Base-by-base conservation (phyloP, 75 land plant genomes). In the Pseudotsuga menziesii region DNA sequence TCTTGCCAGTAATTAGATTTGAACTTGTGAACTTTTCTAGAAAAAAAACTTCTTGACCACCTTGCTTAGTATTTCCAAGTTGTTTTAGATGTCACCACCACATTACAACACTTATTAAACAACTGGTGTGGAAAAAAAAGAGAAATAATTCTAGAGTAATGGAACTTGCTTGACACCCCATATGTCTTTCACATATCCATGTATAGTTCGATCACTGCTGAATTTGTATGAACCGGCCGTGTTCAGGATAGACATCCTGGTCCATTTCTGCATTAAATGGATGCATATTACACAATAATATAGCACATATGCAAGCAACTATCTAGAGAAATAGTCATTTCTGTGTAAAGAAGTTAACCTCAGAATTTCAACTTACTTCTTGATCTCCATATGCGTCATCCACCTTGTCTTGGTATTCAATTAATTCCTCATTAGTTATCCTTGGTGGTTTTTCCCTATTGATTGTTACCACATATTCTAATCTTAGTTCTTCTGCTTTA, bases 181-280 rank as follows among this genome's bases (percentile, higher is more conserved):
- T 80, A 96, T 96, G 61, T 96, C 97, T 54, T 85, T 85, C 0
- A 97, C 99, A 70, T 96, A 96, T 79, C 94, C 93, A 54, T 90
- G 97, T 62, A 96, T 96, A n/a, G 99, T 96, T 66, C 99, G 79
- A 61, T 96, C 99, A 70, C 99, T 96, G 90, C 99, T 96, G 82
- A 96, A 96, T 79, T 89, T 92, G 86, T 69, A 86, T 1, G 99
- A 96, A 20, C 99, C 92, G 20, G 99, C 99, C 29, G 94, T 90
- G 72, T 96, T 96, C 79, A 96, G 16, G 72, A 96, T 96, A 14
- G 99, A 96, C 99, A 94, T 96, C 79, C 75, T 92, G 39, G 97
- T 96, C 99, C 99, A 96, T 87, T 56, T 86, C 99, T 96, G 99
- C 80, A 62, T 32, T n/a, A 77, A 22, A 81, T 52, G 26, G 56